Evolutionary conservation across 2,329 filamentous ascomycete genomes (phyloP).

Genomic region (Colletotrichum lindemuthianum): DNA sequence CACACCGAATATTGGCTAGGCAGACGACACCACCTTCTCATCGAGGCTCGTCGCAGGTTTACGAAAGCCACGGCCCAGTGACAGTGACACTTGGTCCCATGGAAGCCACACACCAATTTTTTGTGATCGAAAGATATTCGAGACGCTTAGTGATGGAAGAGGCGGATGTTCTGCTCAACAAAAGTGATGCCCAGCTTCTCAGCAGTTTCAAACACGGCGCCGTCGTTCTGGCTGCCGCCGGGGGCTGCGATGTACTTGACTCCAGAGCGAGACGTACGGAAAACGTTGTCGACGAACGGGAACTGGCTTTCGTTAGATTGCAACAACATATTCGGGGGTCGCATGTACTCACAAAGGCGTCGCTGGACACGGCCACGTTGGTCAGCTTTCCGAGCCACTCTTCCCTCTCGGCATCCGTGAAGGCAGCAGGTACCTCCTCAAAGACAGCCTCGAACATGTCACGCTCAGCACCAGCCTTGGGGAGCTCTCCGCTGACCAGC

Average conservation of each 20-base stretch:
- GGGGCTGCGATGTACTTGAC: slow-evolving; percentile 97
- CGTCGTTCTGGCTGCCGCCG: slow-evolving; percentile 87
- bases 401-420: slow-evolving; percentile 84
- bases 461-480: slow-evolving; percentile 83
- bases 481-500: slow-evolving; percentile 89
- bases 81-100: too few relatives aligned
- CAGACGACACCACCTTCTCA: neutral
- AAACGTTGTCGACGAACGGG: slow-evolving; percentile 98
- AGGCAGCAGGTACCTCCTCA: slow-evolving; percentile 84
- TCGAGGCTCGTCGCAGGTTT: neutral
- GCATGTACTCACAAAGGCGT: slow-evolving; percentile 84
- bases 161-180: slow-evolving; percentile 90
- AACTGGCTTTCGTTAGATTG: slow-evolving; percentile 68
- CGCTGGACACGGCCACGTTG: slow-evolving; percentile 87
- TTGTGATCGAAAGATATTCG: neutral
- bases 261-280: slow-evolving; percentile 87
- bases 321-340: neutral
- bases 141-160: slow-evolving; percentile 86
- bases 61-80: too few relatives aligned
- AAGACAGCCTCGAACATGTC: slow-evolving; percentile 90
- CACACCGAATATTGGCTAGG: neutral
- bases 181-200: slow-evolving; percentile 94
- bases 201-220: slow-evolving; percentile 84
- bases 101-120: slow-evolving; percentile 23
- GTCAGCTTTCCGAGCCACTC: slow-evolving; percentile 86